Base-by-base conservation (phyloP, 2,329 filamentous ascomycete species). In the Fusarium anguioides region DNA sequence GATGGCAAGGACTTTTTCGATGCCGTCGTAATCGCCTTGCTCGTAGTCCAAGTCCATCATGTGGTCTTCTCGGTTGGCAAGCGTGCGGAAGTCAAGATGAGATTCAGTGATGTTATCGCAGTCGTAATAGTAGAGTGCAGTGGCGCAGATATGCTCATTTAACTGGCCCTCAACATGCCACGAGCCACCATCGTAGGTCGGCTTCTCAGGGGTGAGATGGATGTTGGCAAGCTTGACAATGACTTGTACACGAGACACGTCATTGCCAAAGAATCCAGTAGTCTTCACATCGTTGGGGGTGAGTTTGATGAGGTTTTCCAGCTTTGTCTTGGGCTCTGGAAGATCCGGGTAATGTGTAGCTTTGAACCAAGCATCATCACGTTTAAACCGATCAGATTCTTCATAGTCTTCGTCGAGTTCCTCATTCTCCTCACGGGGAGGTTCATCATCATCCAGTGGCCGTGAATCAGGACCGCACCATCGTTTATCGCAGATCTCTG, bases 101-200 rank as follows among this genome's bases (percentile, higher is more conserved):
- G 80, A 81, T 2, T 84, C 79, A 1, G 83, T 84, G 48, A 90
- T 83, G 73, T 92, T 92, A 0, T 87, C 82, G 42, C 74, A 78
- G 60, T 89, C 85, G 66, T 87, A 87, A 74, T 89, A 88, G 75
- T 88, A 89, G 18, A 91, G 77, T 1, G 88, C 85, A 0, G 87
- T 88, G 0, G 87, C 87, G 65, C 83, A 84, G 35, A 92, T 89
- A 64, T 84, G 85, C 74, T 91, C 89, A 68, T 91, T 91, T 9
- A 82, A 66, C 62, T 79, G 78, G 18, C 86, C 85, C 64, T 88
- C 86, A 4, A 86, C 70, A 64, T 88, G 86, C 83, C 86, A 88
- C 2, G 76, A 77, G 1, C 86, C 86, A 17, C 84, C 84, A 0
- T 77, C 74, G 64, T 87, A 90, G 0, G 71, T 70, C 0, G 88